Conservation (phyloP, 2,329 filamentous ascomycete species). For the Chaetomiaceae sp. region DNA sequence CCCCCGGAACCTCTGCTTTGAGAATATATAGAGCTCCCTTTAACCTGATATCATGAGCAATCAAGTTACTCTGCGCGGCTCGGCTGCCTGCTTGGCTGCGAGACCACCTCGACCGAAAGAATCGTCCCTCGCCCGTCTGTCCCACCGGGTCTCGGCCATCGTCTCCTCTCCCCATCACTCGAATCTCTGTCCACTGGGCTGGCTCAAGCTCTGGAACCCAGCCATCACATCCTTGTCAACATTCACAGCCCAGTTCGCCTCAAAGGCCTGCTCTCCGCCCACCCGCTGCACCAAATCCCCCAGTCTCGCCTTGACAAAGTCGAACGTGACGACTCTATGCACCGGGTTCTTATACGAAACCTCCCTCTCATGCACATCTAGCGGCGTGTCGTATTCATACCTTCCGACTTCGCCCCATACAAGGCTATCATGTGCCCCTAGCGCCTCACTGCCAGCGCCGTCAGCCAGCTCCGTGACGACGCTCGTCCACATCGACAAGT, state of each 20-base stretch:
- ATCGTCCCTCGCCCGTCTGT: not conserved
- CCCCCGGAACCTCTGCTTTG: too few relatives aligned
- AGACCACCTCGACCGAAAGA: too few relatives aligned
- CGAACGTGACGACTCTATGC: conserved; percentile 58
- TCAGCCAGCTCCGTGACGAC: conserved; percentile 63
- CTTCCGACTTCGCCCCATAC: conserved; percentile 37
- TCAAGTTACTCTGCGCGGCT: too few relatives aligned
- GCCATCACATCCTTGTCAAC: conserved; percentile 68
- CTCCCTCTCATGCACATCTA: conserved; percentile 48
- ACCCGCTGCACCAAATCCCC: conserved; percentile 51
- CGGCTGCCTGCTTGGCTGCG: too few relatives aligned
- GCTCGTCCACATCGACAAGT: conserved; percentile 71
- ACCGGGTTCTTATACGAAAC: conserved; percentile 59
- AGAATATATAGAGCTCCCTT: too few relatives aligned
- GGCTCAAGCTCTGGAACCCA: conserved; percentile 49
- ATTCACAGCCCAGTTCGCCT: conserved; percentile 64
- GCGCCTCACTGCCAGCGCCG: conserved; percentile 33
- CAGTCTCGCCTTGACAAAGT: conserved; percentile 60
- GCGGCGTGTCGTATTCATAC: conserved; percentile 53
- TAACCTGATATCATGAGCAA: too few relatives aligned
- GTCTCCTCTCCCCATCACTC: not conserved
- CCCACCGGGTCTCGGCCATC: not conserved
- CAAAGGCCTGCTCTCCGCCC: conserved; percentile 63
- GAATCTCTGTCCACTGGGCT: not conserved
- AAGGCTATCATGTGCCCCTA: conserved; percentile 29